Percentiles rank a stretch among this genome's conserved stretches.
These are phyloP conservation scores for Triticum turgidum DNA, from an alignment of 176 grass and related monocot genomes.

Conservation along the genomic window DNA sequence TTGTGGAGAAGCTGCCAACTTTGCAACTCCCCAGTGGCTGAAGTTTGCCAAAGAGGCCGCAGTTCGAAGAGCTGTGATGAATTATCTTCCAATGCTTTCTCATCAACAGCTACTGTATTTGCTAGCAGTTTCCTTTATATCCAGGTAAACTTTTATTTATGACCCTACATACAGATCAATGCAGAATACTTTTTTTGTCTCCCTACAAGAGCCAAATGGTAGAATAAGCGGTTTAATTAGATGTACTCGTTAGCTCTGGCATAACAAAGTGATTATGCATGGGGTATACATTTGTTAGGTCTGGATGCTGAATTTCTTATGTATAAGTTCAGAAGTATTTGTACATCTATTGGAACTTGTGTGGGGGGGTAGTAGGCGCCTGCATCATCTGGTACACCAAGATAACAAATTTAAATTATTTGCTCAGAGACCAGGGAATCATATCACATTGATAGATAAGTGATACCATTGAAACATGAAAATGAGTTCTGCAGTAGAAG, in stretches of 20 bases:
- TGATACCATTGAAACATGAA: not conserved
- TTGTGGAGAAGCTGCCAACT: conserved; percentile 96
- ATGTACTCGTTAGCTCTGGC: not conserved
- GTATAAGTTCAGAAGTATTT: not conserved
- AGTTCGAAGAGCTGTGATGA: conserved; percentile 92
- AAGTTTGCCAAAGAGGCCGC: conserved; percentile 96
- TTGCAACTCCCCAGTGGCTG: conserved; percentile 96
- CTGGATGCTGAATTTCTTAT: not conserved
- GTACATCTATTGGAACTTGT: not conserved
- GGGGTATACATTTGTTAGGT: not conserved
- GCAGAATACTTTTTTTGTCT: not conserved
- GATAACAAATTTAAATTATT: not conserved
- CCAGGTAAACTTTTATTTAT: conserved; percentile 52
- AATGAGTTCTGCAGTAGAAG: not conserved
- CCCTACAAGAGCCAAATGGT: not conserved
- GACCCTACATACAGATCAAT: not conserved
- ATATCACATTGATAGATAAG: not conserved
- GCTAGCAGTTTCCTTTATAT: conserved; percentile 92
- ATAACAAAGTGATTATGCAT: not conserved
- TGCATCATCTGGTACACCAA: not conserved
- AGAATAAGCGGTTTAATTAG: not conserved
- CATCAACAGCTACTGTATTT: conserved; percentile 97
- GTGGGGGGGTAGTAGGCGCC: not conserved
- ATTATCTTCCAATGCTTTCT: conserved; percentile 98
- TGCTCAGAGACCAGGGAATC: not conserved